Conservation (phyloP, 352 stramenopile species). For the Pythium aphanidermatum region DNA sequence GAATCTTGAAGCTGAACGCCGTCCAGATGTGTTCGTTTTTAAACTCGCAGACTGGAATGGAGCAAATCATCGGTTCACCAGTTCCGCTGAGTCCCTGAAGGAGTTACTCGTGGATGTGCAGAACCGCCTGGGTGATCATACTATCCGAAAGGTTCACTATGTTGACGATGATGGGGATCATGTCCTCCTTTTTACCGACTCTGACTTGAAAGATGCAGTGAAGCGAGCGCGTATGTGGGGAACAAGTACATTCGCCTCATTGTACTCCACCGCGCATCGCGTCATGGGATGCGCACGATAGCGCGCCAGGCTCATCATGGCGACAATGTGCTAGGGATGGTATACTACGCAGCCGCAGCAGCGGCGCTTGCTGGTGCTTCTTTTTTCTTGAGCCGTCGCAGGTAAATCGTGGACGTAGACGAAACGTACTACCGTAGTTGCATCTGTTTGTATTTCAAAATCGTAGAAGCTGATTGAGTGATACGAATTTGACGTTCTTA, state of each 20-base stretch:
- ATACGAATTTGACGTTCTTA: too few species aligned
- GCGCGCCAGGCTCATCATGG: conserved; percentile 26
- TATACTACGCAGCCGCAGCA: conserved; percentile 72
- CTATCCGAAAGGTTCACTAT: conserved; percentile 71
- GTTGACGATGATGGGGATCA: conserved; percentile 81
- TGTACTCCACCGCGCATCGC: conserved; percentile 40
- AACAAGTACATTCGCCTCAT: conserved; percentile 83
- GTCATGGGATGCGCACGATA: conserved; percentile 15
- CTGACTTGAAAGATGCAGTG: conserved; percentile 77
- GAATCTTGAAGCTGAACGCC: conserved; percentile 17
- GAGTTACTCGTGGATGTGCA: conserved; percentile 68
- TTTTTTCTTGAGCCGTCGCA: conserved; percentile 70
- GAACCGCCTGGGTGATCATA: conserved; percentile 64
- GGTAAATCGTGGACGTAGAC: conserved; percentile 24
- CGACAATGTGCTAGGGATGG: conserved; percentile 61
- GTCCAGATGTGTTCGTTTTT: conserved; percentile 66
- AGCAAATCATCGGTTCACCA: conserved; percentile 83
- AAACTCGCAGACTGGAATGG: conserved; percentile 79
- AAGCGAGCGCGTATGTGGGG: conserved; percentile 67
- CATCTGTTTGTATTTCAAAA: too few species aligned
- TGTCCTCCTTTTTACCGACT: conserved; percentile 72
- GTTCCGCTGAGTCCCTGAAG: conserved; percentile 66
- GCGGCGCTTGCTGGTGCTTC: conserved; percentile 71
- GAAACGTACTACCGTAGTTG: too few species aligned
- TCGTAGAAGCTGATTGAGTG: too few species aligned